Conservation (phyloP, 768 basidiomycete genomes). For the Tremella fuciformis region DNA sequence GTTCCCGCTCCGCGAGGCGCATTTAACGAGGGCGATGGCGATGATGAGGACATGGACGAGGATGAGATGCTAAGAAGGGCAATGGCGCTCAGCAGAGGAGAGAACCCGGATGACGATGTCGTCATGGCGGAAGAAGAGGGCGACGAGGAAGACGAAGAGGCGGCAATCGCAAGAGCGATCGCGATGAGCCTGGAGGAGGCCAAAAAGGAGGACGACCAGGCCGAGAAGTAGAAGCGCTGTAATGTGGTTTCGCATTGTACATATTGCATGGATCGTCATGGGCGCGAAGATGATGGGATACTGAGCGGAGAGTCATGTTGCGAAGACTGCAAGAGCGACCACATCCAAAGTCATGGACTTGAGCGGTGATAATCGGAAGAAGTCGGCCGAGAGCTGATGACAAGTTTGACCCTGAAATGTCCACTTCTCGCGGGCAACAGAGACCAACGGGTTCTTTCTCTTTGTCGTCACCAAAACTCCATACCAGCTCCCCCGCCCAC, state of each 20-base stretch:
- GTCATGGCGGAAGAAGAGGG: constrained; percentile 56
- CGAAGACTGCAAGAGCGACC: no score
- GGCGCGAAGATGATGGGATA: no score
- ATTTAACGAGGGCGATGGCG: background rate
- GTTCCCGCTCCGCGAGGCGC: constrained; percentile 20
- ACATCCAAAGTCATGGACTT: no score
- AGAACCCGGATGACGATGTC: constrained; percentile 55
- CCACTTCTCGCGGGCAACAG: no score
- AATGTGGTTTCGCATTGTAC: constrained; percentile 5
- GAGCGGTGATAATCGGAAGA: no score
- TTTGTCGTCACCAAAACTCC: no score
- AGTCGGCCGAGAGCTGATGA: no score
- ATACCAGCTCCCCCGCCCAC: no score
- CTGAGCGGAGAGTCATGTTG: no score
- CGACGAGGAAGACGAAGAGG: constrained; percentile 67
- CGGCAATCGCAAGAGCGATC: constrained; percentile 84
- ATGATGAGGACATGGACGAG: constrained; percentile 19
- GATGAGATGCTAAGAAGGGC: constrained; percentile 57
- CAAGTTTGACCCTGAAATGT: no score
- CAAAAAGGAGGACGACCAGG: constrained; percentile 34
- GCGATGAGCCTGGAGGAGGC: constrained; percentile 72
- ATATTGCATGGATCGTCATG: constrained; percentile 1
- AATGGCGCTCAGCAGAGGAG: constrained; percentile 65
- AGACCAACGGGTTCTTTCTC: no score
- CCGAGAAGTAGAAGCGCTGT: constrained; percentile 22